A percentile compares a stretch with the other conserved stretches of the same genome.
phyloP scores from a whole-genome alignment of 208 protist genomes.

The Crithidia expoeki region DNA sequence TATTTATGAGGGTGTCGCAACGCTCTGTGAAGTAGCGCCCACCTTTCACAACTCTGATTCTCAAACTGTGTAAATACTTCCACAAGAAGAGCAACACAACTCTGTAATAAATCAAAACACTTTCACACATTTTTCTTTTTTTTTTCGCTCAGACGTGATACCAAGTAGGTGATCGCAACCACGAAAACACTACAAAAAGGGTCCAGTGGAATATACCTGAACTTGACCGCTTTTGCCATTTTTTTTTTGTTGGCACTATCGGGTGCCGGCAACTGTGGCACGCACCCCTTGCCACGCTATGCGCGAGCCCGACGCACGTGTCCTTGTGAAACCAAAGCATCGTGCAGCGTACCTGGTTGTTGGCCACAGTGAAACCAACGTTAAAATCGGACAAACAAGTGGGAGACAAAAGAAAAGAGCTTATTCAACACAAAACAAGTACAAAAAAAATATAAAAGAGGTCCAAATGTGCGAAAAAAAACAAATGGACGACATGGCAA shows the following conservation, averaged over 20 bases:
- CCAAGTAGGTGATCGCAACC: no score
- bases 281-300: not conserved
- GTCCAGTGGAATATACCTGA: not conserved
- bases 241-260: conserved; percentile 5
- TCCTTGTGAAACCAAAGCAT: not conserved
- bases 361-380: not conserved
- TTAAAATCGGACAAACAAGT: not conserved
- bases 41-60: no score
- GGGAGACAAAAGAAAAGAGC: not conserved
- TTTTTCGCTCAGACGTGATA: no score
- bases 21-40: no score
- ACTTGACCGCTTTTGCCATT: not conserved
- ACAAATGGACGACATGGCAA: not conserved
- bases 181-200: not conserved
- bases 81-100: no score
- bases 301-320: not conserved
- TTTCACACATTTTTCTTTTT: no score
- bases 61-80: no score
- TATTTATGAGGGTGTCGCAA: no score
- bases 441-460: not conserved
- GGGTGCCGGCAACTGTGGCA: not conserved
- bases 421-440: not conserved
- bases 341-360: not conserved
- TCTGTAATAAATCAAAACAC: no score
- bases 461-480: not conserved